Evolutionary conservation across 2,329 filamentous ascomycete genomes (phyloP).

Genomic region (Chaetoscypha palmicola): DNA sequence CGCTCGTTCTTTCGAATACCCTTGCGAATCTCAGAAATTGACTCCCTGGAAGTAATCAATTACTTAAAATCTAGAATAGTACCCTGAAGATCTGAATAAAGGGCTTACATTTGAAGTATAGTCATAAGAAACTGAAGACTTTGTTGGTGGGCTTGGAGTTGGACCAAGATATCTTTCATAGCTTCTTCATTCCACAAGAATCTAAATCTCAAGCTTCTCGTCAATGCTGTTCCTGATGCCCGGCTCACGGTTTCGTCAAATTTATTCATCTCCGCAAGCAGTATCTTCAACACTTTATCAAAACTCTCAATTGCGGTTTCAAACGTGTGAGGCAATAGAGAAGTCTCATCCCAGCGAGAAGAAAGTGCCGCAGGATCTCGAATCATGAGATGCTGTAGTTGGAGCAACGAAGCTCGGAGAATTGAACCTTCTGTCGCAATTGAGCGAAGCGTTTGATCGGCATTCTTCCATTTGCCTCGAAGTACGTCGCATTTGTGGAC

Average conservation of each 20-base stretch:
- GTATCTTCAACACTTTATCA: not conserved
- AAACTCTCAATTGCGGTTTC: constrained; percentile 5
- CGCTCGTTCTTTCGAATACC: not conserved
- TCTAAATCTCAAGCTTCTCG: constrained; percentile 3
- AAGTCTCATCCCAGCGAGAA: constrained; percentile 11
- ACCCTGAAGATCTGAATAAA: not conserved
- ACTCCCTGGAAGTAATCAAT: not conserved
- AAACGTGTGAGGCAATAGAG: constrained; percentile 8
- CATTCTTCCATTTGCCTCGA: constrained; percentile 8
- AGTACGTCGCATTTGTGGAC: constrained; percentile 13
- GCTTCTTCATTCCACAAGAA: constrained; percentile 13
- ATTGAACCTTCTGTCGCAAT: constrained; percentile 10
- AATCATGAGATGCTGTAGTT: constrained; percentile 12
- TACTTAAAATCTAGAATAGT: not conserved
- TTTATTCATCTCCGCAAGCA: constrained; percentile 7
- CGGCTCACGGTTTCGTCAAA: not conserved
- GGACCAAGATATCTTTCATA: constrained; percentile 8
- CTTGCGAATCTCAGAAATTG: not conserved
- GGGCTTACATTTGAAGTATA: constrained; percentile 11
- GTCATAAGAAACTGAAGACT: constrained; percentile 10
- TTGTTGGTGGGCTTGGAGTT: constrained; percentile 9
- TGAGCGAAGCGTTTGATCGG: constrained; percentile 5
- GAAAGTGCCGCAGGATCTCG: constrained; percentile 11
- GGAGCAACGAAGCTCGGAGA: constrained; percentile 7
- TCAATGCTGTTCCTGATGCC: not conserved